Evolutionary conservation across 2,329 filamentous ascomycete species (phyloP), one percentile per base, ranked within the genome.

Genomic region (Cercospora citrullina): DNA sequence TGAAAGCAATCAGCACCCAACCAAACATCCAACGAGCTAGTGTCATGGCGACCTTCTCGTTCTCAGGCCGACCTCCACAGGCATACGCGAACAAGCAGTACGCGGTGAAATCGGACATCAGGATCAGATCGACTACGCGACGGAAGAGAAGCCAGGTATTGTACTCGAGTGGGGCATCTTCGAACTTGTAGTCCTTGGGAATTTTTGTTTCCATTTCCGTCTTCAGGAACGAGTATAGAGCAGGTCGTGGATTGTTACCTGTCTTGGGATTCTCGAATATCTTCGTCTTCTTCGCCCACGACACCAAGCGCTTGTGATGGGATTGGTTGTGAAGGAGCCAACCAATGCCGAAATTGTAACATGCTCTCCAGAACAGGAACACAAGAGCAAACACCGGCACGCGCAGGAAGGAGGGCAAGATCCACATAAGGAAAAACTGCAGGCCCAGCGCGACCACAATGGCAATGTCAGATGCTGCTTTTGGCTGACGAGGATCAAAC

Each of bases 121-220:
- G 85, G 78, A 98, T 97, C 79, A 99, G 83, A 82, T 99, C 95
- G 77, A 98, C 95, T 33, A 98, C 87, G 75, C 95, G 90, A 74
- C 95, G 90, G 83, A 99, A 99, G 73, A 97, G 88, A 66, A 99
- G 87, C 95, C 95, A 99, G 51, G 95, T 97, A 83, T 99, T 99
- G 87, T 98, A 99, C 86, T 99, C 95, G 79, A 98, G 85, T 16
- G 95, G 95, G 0, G 94, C 94, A 74, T 91, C 87, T 75, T 96
- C 94, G 77, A 99, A 97, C 71, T 90, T 89, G 83, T 98, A 99
- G 82, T 99, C 93, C 76, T 91, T 87, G 3, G 92, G 90, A 70
- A 99, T 96, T 82, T 99, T 98, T 75, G 92, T 91, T 82, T 98
- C 94, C 79, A 97, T 86, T 81, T 99, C 95, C 68, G 86, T 85